Base-by-base conservation (phyloP, 139 green algal species). In the Zygnema cylindricum region DNA sequence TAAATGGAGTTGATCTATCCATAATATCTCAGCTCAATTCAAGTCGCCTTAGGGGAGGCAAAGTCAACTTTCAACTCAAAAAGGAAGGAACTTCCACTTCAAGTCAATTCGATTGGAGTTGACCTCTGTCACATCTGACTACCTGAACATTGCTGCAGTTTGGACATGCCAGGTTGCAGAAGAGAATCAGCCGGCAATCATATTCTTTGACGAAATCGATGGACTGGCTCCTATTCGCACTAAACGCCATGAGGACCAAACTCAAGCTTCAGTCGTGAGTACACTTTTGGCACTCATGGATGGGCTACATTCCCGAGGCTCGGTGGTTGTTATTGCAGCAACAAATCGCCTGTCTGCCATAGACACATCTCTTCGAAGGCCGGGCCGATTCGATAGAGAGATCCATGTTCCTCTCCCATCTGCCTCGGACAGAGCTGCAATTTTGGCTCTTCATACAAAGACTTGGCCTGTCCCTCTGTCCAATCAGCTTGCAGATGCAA, bases 201-300 rank as follows among this genome's bases (percentile, higher is more conserved):
- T 98, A 75, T 98, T 98, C 93, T 93, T 98, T 35, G 96, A 98
- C 87, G 96, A 98, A 93, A 93, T 98, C 39, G 96, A 98, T 78
- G 95, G 93, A 1, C 93, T 98, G 43, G 95, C 93, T 30, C 96
- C 95, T 0, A 73, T 85, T 11, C 76, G 88, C 21, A 57, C n/a
- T 1, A 1, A 39, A 21, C 75, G 23, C 25, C 84, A 30, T 69
- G 81, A 85, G 69, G 93, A 95, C 76, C 93, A 98, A 87, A 97
- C 96, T 38, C 96, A 96, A 84, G 95, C 94, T 35, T 95, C 90
- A 38, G 94, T 98, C 39, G 96, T 98, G 81, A 93, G 95, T 69
- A 98, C 96, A 0, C 91, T 98, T 78, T 92, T 98, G 30, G 93
- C 95, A 0, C 93, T 98, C 1, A 97, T 98, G 95, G 96, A 98